Percentiles rank a stretch among this genome's conserved stretches.
Conservation (phyloP, 2,329 filamentous ascomycete genomes). For the Exophiala viscosa region DNA sequence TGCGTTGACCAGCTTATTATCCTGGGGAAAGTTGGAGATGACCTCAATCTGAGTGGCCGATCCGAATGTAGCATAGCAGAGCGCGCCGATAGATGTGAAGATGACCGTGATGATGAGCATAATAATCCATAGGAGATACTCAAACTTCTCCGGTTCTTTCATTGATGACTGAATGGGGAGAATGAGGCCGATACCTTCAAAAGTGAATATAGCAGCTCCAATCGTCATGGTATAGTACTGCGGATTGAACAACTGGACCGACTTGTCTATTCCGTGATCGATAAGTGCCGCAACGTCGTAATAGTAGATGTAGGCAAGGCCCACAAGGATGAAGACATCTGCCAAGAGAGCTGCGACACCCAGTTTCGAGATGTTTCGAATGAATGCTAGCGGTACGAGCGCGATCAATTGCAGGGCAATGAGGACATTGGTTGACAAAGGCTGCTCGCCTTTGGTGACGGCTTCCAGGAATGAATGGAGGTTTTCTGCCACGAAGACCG, state of each 20-base stretch:
- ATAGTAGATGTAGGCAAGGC: constrained; percentile 69
- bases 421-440: constrained; percentile 55
- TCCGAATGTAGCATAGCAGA: constrained; percentile 73
- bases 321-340: constrained; percentile 68
- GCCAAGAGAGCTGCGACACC: constrained; percentile 66
- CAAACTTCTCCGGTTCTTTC: constrained; percentile 66
- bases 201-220: constrained; percentile 72
- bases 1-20: constrained; percentile 67
- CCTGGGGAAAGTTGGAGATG: constrained; percentile 71
- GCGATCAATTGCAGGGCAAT: constrained; percentile 64
- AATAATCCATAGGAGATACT: constrained; percentile 61
- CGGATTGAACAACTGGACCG: constrained; percentile 68
- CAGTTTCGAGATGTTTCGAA: constrained; percentile 72
- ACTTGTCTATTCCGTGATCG: constrained; percentile 54
- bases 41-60: constrained; percentile 66
- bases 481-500: constrained; percentile 76
- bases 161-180: constrained; percentile 73
- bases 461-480: constrained; percentile 64
- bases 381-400: constrained; percentile 64
- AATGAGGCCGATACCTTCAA: constrained; percentile 73
- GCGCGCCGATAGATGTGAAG: constrained; percentile 67
- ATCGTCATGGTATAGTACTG: constrained; percentile 66
- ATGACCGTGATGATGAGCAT: constrained; percentile 71
- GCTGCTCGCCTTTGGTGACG: constrained; percentile 47
- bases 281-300: constrained; percentile 61